A percentile compares a stretch with the other conserved stretches of the same genome.
Conservation (phyloP, 495 filamentous ascomycete species). For the Elasticomyces elasticus region DNA sequence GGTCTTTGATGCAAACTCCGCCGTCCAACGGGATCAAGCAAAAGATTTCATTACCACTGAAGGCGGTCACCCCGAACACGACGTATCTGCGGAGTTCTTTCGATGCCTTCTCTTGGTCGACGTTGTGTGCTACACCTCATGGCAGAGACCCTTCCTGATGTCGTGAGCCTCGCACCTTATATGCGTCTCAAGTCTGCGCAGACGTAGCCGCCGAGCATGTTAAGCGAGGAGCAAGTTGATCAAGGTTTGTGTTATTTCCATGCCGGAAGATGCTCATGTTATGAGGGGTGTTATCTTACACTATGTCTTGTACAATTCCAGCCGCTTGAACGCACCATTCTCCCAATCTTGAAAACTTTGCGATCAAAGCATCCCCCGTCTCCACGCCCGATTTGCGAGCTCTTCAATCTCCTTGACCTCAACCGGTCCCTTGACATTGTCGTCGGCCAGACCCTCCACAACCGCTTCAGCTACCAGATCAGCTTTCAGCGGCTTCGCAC, state of each 20-base stretch:
- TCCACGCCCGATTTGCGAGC: conserved; percentile 32
- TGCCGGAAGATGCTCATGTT: too few species aligned
- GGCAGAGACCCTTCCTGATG: too few species aligned
- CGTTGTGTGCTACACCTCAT: conserved; percentile 28
- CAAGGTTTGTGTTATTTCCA: too few species aligned
- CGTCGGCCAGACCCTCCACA: conserved; percentile 33
- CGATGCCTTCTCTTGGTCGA: conserved; percentile 24
- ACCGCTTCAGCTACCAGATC: conserved; percentile 66
- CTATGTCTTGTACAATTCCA: neutral
- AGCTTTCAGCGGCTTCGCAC: conserved; percentile 73
- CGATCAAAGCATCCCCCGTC: conserved; percentile 31
- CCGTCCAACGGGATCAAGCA: conserved; percentile 22
- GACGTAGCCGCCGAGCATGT: conserved; percentile 22
- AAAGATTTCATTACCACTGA: conserved; percentile 15
- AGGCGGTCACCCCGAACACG: conserved; percentile 32
- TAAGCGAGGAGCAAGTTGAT: conserved; percentile 23
- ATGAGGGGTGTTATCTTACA: too few species aligned
- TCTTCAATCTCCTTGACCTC: conserved; percentile 33
- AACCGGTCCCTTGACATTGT: conserved; percentile 28
- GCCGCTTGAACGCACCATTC: neutral
- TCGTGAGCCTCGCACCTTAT: too few species aligned
- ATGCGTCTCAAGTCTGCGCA: conserved; percentile 19
- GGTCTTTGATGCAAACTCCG: conserved; percentile 21
- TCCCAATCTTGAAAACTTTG: neutral
- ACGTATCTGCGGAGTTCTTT: too few species aligned